These are phyloP conservation scores for Gentiana straminea DNA, from an alignment of 257 asterid genomes.

Conservation along the genomic window DNA sequence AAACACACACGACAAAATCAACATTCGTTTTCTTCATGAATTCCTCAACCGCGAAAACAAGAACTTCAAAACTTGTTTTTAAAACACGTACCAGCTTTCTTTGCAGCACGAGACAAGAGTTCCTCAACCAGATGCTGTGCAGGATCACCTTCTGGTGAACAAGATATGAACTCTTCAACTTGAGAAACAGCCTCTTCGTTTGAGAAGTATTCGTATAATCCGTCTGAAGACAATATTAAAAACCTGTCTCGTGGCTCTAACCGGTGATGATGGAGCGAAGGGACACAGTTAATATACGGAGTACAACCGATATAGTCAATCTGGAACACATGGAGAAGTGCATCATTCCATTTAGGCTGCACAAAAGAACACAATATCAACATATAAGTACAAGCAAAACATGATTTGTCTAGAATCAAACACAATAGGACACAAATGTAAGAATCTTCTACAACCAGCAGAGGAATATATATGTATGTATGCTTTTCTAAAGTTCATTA, in stretches of 20 bases:
- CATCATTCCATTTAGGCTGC: slow-evolving; percentile 95
- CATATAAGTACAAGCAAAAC: too few species aligned
- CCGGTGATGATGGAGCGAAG: slow-evolving; percentile 70
- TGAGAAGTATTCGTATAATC: slow-evolving; percentile 92
- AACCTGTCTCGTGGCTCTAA: slow-evolving; percentile 67
- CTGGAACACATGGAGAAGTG: slow-evolving; percentile 81
- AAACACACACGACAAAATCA: background rate
- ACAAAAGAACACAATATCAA: background rate
- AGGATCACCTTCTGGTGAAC: slow-evolving; percentile 99
- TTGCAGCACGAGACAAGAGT: slow-evolving; percentile 85
- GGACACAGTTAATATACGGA: slow-evolving; percentile 66
- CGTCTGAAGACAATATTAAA: slow-evolving; percentile 77
- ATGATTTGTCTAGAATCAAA: background rate
- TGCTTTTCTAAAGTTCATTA: too few species aligned
- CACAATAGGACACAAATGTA: background rate
- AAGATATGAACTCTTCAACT: slow-evolving; percentile 70
- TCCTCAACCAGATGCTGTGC: slow-evolving; percentile 94
- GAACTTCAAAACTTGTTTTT: background rate
- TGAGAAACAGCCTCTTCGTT: slow-evolving; percentile 91
- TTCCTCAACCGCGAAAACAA: too few species aligned
- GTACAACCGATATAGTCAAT: slow-evolving; percentile 60
- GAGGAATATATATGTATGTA: too few species aligned
- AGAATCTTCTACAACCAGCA: too few species aligned
- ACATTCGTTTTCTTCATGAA: too few species aligned
- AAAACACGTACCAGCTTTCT: slow-evolving; percentile 54